A percentile compares a stretch with the other conserved stretches of the same genome.
Conservation (phyloP, 345 rosid species). For the Linum usitatissimum region DNA sequence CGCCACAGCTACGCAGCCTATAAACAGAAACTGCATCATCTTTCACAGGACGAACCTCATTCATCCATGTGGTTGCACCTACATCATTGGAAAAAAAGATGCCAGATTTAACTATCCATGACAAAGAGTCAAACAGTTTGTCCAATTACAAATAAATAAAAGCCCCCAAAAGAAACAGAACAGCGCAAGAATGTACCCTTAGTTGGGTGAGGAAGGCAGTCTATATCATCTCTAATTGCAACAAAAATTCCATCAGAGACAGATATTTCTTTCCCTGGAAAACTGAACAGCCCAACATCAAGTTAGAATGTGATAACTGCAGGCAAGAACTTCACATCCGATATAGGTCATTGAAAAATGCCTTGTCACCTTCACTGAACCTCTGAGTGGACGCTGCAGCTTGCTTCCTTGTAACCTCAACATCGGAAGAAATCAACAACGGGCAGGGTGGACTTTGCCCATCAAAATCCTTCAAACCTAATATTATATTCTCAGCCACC, state of each 20-base stretch:
- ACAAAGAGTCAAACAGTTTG: background rate
- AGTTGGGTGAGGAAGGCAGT: conserved; percentile 59
- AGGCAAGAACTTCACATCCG: conserved; percentile 5
- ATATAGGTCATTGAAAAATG: background rate
- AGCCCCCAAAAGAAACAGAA: background rate
- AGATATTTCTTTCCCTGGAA: conserved; percentile 68
- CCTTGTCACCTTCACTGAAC: conserved; percentile 55
- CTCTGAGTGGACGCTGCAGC: conserved; percentile 78
- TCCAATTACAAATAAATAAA: background rate
- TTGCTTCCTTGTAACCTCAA: conserved; percentile 53
- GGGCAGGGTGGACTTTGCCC: conserved; percentile 55
- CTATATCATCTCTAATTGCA: conserved; percentile 86
- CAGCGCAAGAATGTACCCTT: conserved; percentile 34
- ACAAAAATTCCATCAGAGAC: conserved; percentile 74
- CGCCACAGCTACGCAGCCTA: conserved; percentile 66
- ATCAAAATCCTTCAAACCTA: conserved; percentile 42
- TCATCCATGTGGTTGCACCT: conserved; percentile 90
- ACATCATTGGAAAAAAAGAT: background rate
- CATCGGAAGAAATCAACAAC: conserved; percentile 43
- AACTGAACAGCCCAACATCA: conserved; percentile 10
- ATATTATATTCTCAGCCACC: conserved; percentile 58
- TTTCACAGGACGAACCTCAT: conserved; percentile 52
- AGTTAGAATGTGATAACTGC: background rate
- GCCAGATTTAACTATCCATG: background rate
- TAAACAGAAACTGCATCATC: conserved; percentile 66